Percentiles rank a stretch among this genome's conserved stretches.
Conservation (phyloP, 2,329 filamentous ascomycete genomes). For the Exophiala calicioides region DNA sequence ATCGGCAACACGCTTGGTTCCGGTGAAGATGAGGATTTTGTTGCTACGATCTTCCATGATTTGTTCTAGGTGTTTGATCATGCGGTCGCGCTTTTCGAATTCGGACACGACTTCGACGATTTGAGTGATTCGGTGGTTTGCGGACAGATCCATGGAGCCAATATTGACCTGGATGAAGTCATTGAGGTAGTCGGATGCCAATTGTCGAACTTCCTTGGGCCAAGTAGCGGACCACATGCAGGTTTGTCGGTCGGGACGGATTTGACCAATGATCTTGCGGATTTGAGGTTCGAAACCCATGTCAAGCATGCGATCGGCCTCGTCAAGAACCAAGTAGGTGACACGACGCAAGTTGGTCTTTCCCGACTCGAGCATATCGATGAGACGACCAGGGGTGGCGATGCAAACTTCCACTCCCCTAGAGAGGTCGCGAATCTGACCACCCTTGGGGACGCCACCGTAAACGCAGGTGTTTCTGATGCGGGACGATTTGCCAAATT, state of each 20-base stretch:
- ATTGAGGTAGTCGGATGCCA: constrained; percentile 85
- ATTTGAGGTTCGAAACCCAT: constrained; percentile 99
- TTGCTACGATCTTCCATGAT: constrained; percentile 96
- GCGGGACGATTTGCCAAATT: constrained; percentile 95
- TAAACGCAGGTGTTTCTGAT: constrained; percentile 99
- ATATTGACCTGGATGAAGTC: constrained; percentile 99
- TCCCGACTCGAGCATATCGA: constrained; percentile 97
- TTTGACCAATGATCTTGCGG: constrained; percentile 96
- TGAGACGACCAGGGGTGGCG: constrained; percentile 93
- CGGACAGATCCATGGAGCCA: constrained; percentile 90
- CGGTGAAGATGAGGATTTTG: constrained; percentile 92
- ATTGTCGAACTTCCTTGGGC: constrained; percentile 95
- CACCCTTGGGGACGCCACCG: constrained; percentile 96
- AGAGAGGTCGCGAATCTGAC: constrained; percentile 91
- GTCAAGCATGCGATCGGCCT: constrained; percentile 99
- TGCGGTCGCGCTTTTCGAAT: constrained; percentile 95
- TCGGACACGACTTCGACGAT: constrained; percentile 95
- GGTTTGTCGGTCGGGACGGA: constrained; percentile 96
- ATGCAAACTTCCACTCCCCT: constrained; percentile 98
- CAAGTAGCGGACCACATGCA: constrained; percentile 99
- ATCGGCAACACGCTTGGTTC: constrained; percentile 86
- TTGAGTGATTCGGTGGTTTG: constrained; percentile 97
- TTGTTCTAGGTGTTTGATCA: constrained; percentile 97
- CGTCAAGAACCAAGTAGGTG: constrained; percentile 96
- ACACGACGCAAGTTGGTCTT: constrained; percentile 98